A percentile compares a stretch with the other conserved stretches of the same genome.
These are phyloP conservation scores for Paecilomyces dactylethromorphus DNA, from an alignment of 2,329 filamentous ascomycete genomes.

Conservation along the genomic window DNA sequence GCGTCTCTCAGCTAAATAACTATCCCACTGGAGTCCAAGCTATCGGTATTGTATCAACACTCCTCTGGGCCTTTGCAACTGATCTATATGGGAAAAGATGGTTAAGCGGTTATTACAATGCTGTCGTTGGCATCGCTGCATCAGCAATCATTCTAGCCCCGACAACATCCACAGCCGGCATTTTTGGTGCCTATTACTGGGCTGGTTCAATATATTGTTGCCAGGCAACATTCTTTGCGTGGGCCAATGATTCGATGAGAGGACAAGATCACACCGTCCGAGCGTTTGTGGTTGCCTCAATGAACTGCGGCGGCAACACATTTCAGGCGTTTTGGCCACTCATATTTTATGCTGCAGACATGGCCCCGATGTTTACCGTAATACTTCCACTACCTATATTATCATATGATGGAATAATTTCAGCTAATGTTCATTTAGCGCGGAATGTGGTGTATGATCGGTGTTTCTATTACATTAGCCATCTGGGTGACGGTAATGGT, in stretches of 20 bases:
- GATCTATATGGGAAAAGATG: conserved; percentile 55
- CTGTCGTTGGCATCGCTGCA: conserved; percentile 53
- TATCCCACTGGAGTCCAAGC: conserved; percentile 46
- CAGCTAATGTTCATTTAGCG: too few relatives aligned
- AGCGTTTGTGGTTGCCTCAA: conserved; percentile 59
- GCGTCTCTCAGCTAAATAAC: conserved; percentile 43
- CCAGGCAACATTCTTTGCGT: conserved; percentile 66
- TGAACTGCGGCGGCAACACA: conserved; percentile 61
- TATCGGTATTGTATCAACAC: conserved; percentile 46
- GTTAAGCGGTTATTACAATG: conserved; percentile 60
- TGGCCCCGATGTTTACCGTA: conserved; percentile 55
- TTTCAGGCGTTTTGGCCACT: conserved; percentile 67
- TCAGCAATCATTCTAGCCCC: conserved; percentile 46
- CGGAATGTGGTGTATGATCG: too few relatives aligned
- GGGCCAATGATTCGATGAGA: conserved; percentile 63
- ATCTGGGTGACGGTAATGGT: too few relatives aligned
- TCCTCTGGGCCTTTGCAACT: conserved; percentile 62
- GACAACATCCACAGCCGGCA: conserved; percentile 11
- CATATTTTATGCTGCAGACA: conserved; percentile 59
- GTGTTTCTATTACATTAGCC: too few relatives aligned
- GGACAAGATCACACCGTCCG: conserved; percentile 56
- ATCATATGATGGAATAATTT: too few relatives aligned
- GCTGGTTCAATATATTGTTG: conserved; percentile 62
- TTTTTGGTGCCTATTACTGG: conserved; percentile 62
- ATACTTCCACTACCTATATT: not conserved